phyloP scores from a whole-genome alignment of 2,329 filamentous ascomycete genomes.

The Neopestalotiopsis sp. region DNA sequence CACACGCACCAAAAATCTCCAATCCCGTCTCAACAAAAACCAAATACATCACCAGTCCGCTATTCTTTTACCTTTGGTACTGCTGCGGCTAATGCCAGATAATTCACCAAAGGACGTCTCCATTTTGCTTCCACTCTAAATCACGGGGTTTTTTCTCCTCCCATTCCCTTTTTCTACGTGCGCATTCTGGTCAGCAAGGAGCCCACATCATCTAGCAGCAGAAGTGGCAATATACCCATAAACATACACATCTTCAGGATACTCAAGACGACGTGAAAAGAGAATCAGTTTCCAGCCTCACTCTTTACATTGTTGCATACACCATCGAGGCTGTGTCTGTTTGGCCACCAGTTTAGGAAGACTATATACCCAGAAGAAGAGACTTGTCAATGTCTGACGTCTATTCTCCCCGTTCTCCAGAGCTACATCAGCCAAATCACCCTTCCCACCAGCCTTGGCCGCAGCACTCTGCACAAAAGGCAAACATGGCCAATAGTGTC shows the following conservation, averaged over 20 bases:
- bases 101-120: too few relatives aligned
- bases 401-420: not conserved
- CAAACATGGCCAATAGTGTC: conserved; percentile 10
- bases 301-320: not conserved
- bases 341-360: not conserved
- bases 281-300: not conserved
- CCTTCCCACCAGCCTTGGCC: not conserved
- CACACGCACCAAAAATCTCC: not conserved
- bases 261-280: not conserved
- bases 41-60: too few relatives aligned
- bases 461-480: not conserved
- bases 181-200: too few relatives aligned
- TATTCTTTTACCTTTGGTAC: too few relatives aligned
- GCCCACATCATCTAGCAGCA: not conserved
- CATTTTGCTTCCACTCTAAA: too few relatives aligned
- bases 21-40: not conserved
- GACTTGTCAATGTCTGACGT: not conserved
- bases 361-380: not conserved
- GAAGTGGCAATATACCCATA: not conserved
- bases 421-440: not conserved
- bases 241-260: not conserved
- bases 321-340: not conserved
- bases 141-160: too few relatives aligned
- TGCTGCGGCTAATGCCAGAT: too few relatives aligned
- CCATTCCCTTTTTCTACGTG: too few relatives aligned